phyloP scores from a whole-genome alignment of 345 rosid species.

The Erysimum cheiranthoides region DNA sequence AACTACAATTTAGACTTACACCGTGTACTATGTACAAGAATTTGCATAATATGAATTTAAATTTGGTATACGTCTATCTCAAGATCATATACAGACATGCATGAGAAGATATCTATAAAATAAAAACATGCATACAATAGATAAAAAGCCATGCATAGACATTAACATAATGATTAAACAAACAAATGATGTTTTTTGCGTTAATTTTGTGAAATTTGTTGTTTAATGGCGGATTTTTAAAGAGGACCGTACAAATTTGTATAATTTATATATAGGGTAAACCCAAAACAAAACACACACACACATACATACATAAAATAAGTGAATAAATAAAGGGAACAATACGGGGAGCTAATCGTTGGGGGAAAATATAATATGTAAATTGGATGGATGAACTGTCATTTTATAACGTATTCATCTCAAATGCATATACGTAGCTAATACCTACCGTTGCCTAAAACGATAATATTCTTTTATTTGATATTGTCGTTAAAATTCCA shows the following conservation, averaged over 20 bases:
- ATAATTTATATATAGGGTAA: slow-evolving; percentile 1
- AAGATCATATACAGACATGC: slow-evolving; percentile 15
- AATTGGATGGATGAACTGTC: slow-evolving; percentile 37
- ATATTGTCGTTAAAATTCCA: not conserved
- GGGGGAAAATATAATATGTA: slow-evolving; percentile 9
- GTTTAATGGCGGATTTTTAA: slow-evolving; percentile 18
- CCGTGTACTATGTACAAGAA: not conserved
- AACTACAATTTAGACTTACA: not conserved
- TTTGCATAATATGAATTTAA: slow-evolving; percentile 27
- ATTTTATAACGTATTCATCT: slow-evolving; percentile 14
- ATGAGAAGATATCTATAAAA: slow-evolving; percentile 26
- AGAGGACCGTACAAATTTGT: slow-evolving; percentile 17
- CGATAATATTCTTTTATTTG: slow-evolving; percentile 10
- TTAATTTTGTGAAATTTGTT: slow-evolving; percentile 5
- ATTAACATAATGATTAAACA: not conserved
- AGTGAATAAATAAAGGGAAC: slow-evolving; percentile 27
- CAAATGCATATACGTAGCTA: slow-evolving; percentile 8
- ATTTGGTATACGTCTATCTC: slow-evolving; percentile 9
- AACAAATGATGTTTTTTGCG: slow-evolving; percentile 12
- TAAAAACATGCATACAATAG: slow-evolving; percentile 10
- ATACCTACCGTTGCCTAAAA: slow-evolving; percentile 28
- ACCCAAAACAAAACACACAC: slow-evolving; percentile 15
- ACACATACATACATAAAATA: not conserved
- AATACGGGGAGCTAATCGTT: slow-evolving; percentile 24
- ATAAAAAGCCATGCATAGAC: slow-evolving; percentile 6